These are phyloP conservation scores for Tricholoma sp. DNA, from an alignment of 768 basidiomycete genomes.

Conservation along the genomic window DNA sequence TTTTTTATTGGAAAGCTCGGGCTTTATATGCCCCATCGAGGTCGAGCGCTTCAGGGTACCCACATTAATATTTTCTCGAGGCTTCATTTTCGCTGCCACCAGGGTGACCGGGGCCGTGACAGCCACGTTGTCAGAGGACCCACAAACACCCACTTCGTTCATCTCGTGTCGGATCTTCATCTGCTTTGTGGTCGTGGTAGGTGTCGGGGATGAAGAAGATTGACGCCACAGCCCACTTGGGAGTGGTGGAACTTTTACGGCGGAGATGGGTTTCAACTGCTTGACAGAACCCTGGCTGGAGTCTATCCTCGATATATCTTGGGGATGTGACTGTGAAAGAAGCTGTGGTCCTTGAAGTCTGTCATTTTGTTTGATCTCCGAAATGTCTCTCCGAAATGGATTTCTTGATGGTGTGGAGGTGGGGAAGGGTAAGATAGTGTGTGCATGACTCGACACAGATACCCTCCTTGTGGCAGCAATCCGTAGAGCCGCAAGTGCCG, in stretches of 20 bases:
- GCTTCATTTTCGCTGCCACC: not conserved
- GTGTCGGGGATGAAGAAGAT: slow-evolving; percentile 4
- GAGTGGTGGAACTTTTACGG: slow-evolving; percentile 23
- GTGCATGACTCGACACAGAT: not conserved
- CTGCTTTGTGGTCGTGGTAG: not conserved
- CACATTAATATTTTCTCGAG: not conserved
- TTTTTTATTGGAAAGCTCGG: not conserved
- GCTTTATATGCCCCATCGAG: not conserved
- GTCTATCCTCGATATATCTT: not conserved
- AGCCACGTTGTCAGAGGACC: not conserved
- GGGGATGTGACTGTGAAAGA: not conserved
- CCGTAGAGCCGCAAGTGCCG: not conserved
- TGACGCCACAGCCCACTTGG: slow-evolving; percentile 9
- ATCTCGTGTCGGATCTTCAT: not conserved
- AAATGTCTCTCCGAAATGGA: slow-evolving; percentile 12
- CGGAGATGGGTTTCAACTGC: slow-evolving; percentile 21
- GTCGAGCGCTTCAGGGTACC: not conserved
- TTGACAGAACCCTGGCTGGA: slow-evolving; percentile 5
- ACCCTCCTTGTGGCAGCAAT: not conserved
- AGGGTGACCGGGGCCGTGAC: not conserved
- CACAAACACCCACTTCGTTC: not conserved
- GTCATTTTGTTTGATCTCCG: not conserved
- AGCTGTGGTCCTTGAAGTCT: not conserved
- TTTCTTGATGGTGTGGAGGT: slow-evolving; percentile 10
- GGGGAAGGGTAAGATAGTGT: not conserved